Evolutionary conservation across 2,329 filamentous ascomycete genomes (phyloP).

Genomic region (Chaetomiaceae sp.): DNA sequence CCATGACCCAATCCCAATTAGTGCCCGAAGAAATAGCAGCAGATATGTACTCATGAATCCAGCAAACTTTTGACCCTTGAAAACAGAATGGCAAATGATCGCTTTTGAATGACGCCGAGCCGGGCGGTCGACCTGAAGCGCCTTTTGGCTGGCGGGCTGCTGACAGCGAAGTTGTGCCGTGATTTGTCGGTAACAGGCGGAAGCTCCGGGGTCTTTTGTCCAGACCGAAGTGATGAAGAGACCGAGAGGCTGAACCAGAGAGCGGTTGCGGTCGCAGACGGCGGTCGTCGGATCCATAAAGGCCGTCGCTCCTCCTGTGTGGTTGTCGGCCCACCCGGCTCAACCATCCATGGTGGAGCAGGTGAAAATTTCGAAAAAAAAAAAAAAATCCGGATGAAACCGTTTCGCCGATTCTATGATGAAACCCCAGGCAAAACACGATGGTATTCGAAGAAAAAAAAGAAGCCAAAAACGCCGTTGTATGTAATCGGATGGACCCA

Average conservation of each 20-base stretch:
- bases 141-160: conserved; percentile 12
- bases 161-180: neutral
- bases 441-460: conserved; percentile 9
- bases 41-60: conserved; percentile 23
- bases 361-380: neutral
- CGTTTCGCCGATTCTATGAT: conserved; percentile 25
- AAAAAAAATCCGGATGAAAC: conserved; percentile 3
- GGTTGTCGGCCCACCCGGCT: neutral
- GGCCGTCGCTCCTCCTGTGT: neutral
- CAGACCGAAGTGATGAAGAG: neutral
- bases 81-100: conserved; percentile 14
- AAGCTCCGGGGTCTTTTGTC: neutral
- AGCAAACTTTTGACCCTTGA: conserved; percentile 22
- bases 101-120: conserved; percentile 14
- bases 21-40: conserved; percentile 20
- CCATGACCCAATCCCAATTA: conserved; percentile 19
- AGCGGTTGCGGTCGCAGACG: too few species aligned
- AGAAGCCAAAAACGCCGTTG: conserved; percentile 29
- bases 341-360: neutral
- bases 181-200: neutral
- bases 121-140: conserved; percentile 6
- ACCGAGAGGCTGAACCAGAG: too few species aligned
- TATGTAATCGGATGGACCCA: conserved; percentile 26
- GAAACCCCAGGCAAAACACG: conserved; percentile 5
- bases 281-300: too few species aligned